A percentile compares a stretch with the other conserved stretches of the same genome.
Conservation (phyloP, 768 basidiomycete genomes). For the Tremella mesenterica region DNA sequence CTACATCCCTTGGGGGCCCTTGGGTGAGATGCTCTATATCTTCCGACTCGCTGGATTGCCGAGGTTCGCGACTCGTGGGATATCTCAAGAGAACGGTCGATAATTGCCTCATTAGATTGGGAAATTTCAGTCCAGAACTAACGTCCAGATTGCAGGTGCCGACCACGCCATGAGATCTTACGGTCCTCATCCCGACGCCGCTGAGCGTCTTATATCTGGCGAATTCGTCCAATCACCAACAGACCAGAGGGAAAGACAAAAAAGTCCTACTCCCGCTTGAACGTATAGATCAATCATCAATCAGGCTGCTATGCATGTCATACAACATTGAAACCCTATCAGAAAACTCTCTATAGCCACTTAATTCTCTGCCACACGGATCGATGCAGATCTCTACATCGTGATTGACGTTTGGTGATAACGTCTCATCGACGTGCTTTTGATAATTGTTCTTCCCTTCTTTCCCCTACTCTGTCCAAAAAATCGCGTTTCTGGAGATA, state of each 20-base stretch:
- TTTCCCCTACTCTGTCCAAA: constrained; percentile 52
- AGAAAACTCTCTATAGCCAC: too few species aligned
- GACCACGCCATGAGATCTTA: constrained; percentile 57
- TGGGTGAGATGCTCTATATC: background rate
- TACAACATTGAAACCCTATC: too few species aligned
- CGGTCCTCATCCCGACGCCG: constrained; percentile 36
- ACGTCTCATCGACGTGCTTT: too few species aligned
- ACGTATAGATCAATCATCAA: too few species aligned
- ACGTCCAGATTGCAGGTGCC: constrained; percentile 61
- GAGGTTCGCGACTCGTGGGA: background rate
- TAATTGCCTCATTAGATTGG: background rate
- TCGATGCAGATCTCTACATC: too few species aligned
- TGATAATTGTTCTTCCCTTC: constrained; percentile 7
- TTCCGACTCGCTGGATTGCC: background rate
- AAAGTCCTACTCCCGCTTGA: too few species aligned
- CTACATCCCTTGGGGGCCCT: background rate
- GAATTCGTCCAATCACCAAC: too few species aligned
- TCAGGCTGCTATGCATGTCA: too few species aligned
- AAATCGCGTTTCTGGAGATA: constrained; percentile 56
- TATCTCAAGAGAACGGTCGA: background rate
- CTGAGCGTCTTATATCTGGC: constrained; percentile 15
- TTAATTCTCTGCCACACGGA: too few species aligned
- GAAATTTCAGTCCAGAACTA: too few species aligned
- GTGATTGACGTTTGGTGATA: too few species aligned
- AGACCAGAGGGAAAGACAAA: too few species aligned